Evolutionary conservation across 2,329 filamentous ascomycete species (phyloP).

Genomic region (Ustulina deusta): DNA sequence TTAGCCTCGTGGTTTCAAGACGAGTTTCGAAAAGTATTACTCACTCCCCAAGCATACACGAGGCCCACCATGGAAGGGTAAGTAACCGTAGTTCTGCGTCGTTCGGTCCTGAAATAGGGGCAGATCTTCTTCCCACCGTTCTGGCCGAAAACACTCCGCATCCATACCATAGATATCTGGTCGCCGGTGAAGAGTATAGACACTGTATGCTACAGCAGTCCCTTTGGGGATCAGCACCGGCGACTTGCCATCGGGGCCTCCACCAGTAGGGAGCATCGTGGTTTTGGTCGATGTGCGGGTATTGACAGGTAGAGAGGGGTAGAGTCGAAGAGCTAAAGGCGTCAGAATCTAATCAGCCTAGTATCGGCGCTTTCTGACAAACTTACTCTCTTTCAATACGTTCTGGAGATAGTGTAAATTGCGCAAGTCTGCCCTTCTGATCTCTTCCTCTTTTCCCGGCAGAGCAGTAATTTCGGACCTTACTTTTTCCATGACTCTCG

Average conservation of each 20-base stretch:
- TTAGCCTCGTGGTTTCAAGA: not conserved
- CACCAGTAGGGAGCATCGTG: constrained; percentile 45
- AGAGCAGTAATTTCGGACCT: constrained; percentile 40
- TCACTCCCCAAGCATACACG: constrained; percentile 46
- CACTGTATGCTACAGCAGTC: constrained; percentile 57
- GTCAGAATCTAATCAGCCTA: constrained; percentile 23
- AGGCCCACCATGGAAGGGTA: constrained; percentile 46
- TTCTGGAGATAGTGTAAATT: constrained; percentile 44
- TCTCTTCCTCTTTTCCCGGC: constrained; percentile 30
- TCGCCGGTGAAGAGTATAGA: constrained; percentile 60
- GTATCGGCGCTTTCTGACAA: not conserved
- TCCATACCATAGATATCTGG: constrained; percentile 55
- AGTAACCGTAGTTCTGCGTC: constrained; percentile 42
- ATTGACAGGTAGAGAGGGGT: constrained; percentile 47
- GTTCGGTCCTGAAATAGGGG: constrained; percentile 40
- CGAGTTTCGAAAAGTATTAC: not conserved
- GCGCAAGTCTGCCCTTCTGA: constrained; percentile 40
- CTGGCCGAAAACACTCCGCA: constrained; percentile 58
- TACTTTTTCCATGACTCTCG: constrained; percentile 41
- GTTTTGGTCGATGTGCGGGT: constrained; percentile 40
- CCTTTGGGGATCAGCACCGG: constrained; percentile 49
- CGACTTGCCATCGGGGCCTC: constrained; percentile 43
- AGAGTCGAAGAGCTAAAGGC: constrained; percentile 41
- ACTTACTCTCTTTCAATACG: constrained; percentile 45
- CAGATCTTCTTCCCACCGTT: constrained; percentile 55